Evolutionary conservation across 495 filamentous ascomycete species (phyloP).

Genomic region (Trichoderma asperelloides): DNA sequence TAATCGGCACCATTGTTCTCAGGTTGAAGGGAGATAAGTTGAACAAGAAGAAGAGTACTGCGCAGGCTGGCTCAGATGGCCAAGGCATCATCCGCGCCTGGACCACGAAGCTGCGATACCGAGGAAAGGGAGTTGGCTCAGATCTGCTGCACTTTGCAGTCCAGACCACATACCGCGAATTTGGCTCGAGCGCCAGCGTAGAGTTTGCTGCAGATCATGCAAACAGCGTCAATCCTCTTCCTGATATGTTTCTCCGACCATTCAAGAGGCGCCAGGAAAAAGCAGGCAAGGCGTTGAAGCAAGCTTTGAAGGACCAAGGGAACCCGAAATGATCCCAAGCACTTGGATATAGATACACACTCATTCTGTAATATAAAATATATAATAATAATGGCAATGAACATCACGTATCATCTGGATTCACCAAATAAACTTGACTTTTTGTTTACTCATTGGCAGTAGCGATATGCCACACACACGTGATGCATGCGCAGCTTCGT

Average conservation of each 20-base stretch:
- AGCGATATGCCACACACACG: too few species aligned
- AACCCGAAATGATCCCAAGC: neutral
- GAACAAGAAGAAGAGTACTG: constrained; percentile 17
- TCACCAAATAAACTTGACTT: neutral
- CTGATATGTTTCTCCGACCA: constrained; percentile 47
- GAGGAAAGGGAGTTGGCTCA: constrained; percentile 56
- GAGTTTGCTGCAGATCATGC: constrained; percentile 61
- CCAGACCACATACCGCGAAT: constrained; percentile 43
- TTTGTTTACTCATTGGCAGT: too few species aligned
- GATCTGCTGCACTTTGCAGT: constrained; percentile 62
- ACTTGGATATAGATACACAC: neutral
- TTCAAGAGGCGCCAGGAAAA: constrained; percentile 49
- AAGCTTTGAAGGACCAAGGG: neutral
- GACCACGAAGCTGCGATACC: constrained; percentile 60
- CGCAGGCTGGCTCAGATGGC: constrained; percentile 27
- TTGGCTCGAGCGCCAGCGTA: constrained; percentile 46
- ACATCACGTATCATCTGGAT: neutral
- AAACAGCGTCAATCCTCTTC: constrained; percentile 51
- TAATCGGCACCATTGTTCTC: constrained; percentile 49
- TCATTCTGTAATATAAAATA: neutral
- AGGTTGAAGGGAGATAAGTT: constrained; percentile 16
- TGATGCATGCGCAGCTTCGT: too few species aligned
- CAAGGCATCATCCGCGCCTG: constrained; percentile 59
- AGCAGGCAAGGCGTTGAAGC: constrained; percentile 40
- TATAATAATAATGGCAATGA: neutral